Percentiles rank a stretch among this genome's conserved stretches.
These are phyloP conservation scores for Hemileia vastatrix DNA, from an alignment of 1,284 basidiomycete genomes.

Conservation along the genomic window DNA sequence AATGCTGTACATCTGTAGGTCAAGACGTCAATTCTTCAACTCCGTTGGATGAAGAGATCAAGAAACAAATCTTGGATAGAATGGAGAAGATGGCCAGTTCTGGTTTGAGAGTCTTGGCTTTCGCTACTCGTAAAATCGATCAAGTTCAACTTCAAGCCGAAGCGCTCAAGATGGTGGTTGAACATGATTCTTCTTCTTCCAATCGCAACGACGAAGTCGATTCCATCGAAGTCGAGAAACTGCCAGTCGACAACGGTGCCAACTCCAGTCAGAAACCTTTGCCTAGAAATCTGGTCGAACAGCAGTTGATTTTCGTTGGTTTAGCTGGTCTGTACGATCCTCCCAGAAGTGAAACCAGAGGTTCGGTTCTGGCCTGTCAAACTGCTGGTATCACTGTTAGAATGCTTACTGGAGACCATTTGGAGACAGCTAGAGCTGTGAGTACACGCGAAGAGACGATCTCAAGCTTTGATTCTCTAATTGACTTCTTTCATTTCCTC, in stretches of 20 bases:
- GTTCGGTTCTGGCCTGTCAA: constrained; percentile 56
- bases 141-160: constrained; percentile 13
- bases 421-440: constrained; percentile 45
- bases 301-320: constrained; percentile 34
- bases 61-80: constrained; percentile 31
- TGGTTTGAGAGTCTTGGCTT: constrained; percentile 79
- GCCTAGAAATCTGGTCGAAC: constrained; percentile 25
- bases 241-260: constrained; percentile 25
- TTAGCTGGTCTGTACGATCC: constrained; percentile 53
- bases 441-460: no score
- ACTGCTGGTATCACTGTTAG: constrained; percentile 58
- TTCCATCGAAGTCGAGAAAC: constrained; percentile 29
- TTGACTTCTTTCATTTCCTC: background rate
- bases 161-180: no score
- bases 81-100: constrained; percentile 41
- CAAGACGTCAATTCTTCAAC: constrained; percentile 38
- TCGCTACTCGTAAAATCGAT: constrained; percentile 55
- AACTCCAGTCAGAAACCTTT: constrained; percentile 30
- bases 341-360: constrained; percentile 57
- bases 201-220: constrained; percentile 23
- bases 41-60: constrained; percentile 32
- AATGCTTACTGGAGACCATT: constrained; percentile 53
- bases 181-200: background rate
- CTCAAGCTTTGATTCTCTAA: no score
- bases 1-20: constrained; percentile 48